Percentiles rank a stretch among this genome's conserved stretches.
These are phyloP conservation scores for Vigna mungo DNA, from an alignment of 306 rosid genomes.

Conservation along the genomic window DNA sequence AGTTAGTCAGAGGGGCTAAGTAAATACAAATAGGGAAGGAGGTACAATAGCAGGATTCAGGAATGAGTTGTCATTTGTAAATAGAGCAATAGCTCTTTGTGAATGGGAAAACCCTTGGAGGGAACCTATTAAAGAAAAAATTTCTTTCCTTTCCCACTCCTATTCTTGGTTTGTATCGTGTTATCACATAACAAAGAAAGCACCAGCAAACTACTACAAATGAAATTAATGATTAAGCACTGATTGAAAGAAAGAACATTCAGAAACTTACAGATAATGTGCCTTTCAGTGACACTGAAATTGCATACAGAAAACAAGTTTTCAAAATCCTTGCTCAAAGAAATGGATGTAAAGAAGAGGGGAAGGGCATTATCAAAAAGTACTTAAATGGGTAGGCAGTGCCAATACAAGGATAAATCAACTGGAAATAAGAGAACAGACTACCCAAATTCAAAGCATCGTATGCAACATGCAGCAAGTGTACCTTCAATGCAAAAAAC, in stretches of 20 bases:
- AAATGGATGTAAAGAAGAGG: slow-evolving; percentile 1
- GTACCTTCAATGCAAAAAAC: slow-evolving; percentile 97
- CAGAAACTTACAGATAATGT: slow-evolving; percentile 15
- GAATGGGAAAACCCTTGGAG: neutral
- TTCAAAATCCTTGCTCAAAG: slow-evolving; percentile 20
- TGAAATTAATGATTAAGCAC: slow-evolving; percentile 22
- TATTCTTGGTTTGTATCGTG: neutral
- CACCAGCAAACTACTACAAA: slow-evolving; percentile 9
- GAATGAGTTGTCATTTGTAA: neutral
- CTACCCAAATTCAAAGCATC: slow-evolving; percentile 17
- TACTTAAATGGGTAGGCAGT: slow-evolving; percentile 22
- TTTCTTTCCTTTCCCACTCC: neutral
- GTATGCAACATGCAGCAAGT: slow-evolving; percentile 25
- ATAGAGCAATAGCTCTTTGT: neutral
- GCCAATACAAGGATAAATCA: neutral
- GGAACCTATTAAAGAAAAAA: neutral
- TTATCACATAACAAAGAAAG: slow-evolving; percentile 11
- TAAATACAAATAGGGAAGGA: neutral
- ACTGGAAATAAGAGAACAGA: slow-evolving; percentile 13
- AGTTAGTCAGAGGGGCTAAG: neutral
- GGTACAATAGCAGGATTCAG: neutral
- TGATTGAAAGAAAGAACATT: slow-evolving; percentile 10
- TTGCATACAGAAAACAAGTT: slow-evolving; percentile 21
- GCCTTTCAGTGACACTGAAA: slow-evolving; percentile 23
- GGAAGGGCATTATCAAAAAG: slow-evolving; percentile 12